Evolutionary conservation across 352 stramenopile species (phyloP).

Genomic region (Nothophytophthora sp.): DNA sequence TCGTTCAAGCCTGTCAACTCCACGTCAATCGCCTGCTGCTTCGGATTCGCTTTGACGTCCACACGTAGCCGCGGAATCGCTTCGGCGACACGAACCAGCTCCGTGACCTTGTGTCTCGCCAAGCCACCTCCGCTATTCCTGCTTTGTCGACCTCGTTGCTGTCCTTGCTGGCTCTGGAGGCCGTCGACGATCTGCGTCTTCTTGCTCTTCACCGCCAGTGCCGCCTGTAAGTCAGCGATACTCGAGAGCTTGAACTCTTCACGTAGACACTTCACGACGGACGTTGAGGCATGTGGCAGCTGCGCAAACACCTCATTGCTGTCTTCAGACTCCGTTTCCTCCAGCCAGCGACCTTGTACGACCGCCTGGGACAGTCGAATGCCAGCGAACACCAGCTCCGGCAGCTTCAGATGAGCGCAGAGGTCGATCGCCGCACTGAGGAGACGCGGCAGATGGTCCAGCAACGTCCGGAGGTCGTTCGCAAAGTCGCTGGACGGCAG

Average conservation of each 20-base stretch:
- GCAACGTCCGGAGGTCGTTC: constrained; percentile 95
- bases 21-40: constrained; percentile 32
- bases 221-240: constrained; percentile 36
- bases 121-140: constrained; percentile 4
- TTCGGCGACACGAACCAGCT: constrained; percentile 46
- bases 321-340: constrained; percentile 2
- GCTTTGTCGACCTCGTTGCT: constrained; percentile 11
- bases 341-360: constrained; percentile 54
- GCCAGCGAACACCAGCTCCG: constrained; percentile 48
- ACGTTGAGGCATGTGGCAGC: constrained; percentile 40
- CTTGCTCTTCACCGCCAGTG: constrained; percentile 26
- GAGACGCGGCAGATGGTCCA: constrained; percentile 96
- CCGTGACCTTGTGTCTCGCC: constrained; percentile 41
- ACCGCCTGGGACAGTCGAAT: constrained; percentile 61
- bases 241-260: constrained; percentile 27
- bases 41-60: constrained; percentile 17
- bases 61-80: constrained; percentile 45
- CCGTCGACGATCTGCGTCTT: constrained; percentile 36
- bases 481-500: constrained; percentile 98
- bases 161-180: constrained; percentile 24
- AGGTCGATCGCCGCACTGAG: constrained; percentile 94
- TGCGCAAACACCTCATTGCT: constrained; percentile 35
- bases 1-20: constrained; percentile 39
- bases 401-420: constrained; percentile 57
- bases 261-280: constrained; percentile 29